Evolutionary conservation across 305 asterid genomes (phyloP), one percentile per base, ranked within the genome.

Genomic region (Fraxinus platypoda): DNA sequence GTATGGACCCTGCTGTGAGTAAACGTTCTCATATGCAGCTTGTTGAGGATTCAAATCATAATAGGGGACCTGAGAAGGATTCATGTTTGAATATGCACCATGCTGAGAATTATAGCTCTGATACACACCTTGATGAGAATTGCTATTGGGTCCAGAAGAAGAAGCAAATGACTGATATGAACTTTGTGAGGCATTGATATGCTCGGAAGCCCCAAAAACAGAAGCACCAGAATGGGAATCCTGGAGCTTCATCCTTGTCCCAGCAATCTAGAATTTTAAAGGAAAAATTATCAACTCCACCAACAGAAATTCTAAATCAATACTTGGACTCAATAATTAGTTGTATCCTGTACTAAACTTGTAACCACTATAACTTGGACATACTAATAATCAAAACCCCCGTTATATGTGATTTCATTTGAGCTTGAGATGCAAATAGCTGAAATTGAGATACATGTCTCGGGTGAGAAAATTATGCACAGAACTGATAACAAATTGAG

Each of bases 21-120:
- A 84, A 80, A 77, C 75, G 81, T 57, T 82, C 72, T 89, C 90
- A 85, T 89, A 79, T 12, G 89, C 80, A 76, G 83, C 86, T 71
- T 88, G 84, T 75, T 77, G 90, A 23, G 84, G 87, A 80, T 83
- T 86, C 76, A 83, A 6, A 80, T 84, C 90, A 82, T 80, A 87
- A 74, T 89, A 90, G 52, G 91, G 87, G 31, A 78, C 81, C 70
- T 83, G 89, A 38, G 93, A 87, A 84, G 91, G 85, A 74, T 74
- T 84, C 83, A 46, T 77, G 72, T 59, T 83, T 54, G 83, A 87
- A 80, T 87, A 84, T 43, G 70, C 82, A 41, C 83, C 82, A n/a
- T 75, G 90, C 71, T 82, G 93, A 17, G 91, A 79, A 77, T 81
- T 78, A 76, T 88, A 87, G 76, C 87, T 81, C 33, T 72, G 90